Evolutionary conservation across 192 early-diverging fungal genomes (phyloP).

Genomic region (Haplosporangium gracile): DNA sequence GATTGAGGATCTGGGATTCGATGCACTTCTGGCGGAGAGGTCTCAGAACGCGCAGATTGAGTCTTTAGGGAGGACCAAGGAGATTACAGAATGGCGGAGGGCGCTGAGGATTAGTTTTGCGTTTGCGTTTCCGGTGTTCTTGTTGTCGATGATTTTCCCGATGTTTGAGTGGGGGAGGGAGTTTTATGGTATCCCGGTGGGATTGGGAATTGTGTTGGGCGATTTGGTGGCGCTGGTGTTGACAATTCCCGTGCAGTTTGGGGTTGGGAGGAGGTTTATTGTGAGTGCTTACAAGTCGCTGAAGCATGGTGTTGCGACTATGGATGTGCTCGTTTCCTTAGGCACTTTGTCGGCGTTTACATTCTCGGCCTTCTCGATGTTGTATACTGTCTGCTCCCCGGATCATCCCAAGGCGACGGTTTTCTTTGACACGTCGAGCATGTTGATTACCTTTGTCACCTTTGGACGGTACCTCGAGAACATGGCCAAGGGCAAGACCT

Average conservation of each 20-base stretch:
- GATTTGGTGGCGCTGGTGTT: conserved; percentile 75
- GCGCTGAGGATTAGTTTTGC: conserved; percentile 75
- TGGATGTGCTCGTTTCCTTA: conserved; percentile 94
- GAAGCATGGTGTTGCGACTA: conserved; percentile 85
- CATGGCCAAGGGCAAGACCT: conserved; percentile 92
- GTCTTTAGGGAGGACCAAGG: conserved; percentile 83
- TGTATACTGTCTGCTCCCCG: conserved; percentile 65
- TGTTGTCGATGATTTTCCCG: conserved; percentile 81
- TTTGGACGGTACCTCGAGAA: conserved; percentile 96
- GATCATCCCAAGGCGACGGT: conserved; percentile 73
- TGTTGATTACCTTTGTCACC: conserved; percentile 92
- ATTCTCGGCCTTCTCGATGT: conserved; percentile 84
- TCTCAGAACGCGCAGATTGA: conserved; percentile 83
- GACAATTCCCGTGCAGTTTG: conserved; percentile 93
- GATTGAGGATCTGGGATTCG: conserved; percentile 85
- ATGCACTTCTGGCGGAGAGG: conserved; percentile 73
- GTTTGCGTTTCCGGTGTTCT: conserved; percentile 85
- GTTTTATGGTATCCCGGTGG: conserved; percentile 42
- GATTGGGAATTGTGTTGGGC: conserved; percentile 74
- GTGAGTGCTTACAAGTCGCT: conserved; percentile 79
- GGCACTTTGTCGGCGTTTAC: conserved; percentile 87
- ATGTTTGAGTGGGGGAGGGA: conserved; percentile 38
- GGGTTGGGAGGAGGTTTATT: conserved; percentile 85
- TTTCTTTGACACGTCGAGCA: conserved; percentile 93
- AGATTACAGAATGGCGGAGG: conserved; percentile 84